These are phyloP conservation scores for Ogataea angusta DNA, from an alignment of 805 yeast species.

Conservation along the genomic window DNA sequence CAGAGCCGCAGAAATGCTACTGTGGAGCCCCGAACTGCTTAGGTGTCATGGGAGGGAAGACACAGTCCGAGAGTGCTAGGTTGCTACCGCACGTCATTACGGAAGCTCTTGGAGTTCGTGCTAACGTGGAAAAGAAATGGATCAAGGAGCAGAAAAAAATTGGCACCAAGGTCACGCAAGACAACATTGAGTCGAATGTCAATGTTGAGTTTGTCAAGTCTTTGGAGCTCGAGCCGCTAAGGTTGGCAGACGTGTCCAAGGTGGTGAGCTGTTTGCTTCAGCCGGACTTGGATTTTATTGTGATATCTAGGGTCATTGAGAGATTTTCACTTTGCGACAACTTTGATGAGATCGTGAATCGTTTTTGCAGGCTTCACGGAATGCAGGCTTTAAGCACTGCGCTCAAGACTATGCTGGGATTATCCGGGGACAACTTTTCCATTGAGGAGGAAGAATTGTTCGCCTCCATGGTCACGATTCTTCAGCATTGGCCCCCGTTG, in stretches of 20 bases:
- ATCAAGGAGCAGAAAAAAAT: conserved; percentile 53
- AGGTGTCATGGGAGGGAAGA: conserved; percentile 93
- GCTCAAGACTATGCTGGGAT: conserved; percentile 36
- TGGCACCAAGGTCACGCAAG: conserved; percentile 47
- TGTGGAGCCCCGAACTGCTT: conserved; percentile 92
- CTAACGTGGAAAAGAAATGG: conserved; percentile 69
- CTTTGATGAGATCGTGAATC: conserved; percentile 43
- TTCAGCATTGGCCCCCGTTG: conserved; percentile 63
- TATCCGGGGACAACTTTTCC: conserved; percentile 9
- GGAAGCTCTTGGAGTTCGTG: conserved; percentile 78
- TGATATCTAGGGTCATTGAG: conserved; percentile 63
- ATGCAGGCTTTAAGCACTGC: conserved; percentile 71
- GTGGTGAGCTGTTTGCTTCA: conserved; percentile 78
- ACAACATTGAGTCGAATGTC: conserved; percentile 52
- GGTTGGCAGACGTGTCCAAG: conserved; percentile 61
- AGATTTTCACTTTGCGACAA: conserved; percentile 47
- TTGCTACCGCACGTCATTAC: conserved; percentile 78
- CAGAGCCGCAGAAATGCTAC: conserved; percentile 88
- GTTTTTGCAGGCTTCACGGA: conserved; percentile 79
- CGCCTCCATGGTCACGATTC: conserved; percentile 50
- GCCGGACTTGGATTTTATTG: conserved; percentile 61
- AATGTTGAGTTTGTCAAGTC: conserved; percentile 64
- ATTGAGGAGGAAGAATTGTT: conserved; percentile 40
- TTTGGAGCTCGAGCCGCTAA: conserved; percentile 51
- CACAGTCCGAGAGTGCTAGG: conserved; percentile 89